Evolutionary conservation across 345 rosid species (phyloP), one percentile per base, ranked within the genome.

Genomic region (Populus simonii): DNA sequence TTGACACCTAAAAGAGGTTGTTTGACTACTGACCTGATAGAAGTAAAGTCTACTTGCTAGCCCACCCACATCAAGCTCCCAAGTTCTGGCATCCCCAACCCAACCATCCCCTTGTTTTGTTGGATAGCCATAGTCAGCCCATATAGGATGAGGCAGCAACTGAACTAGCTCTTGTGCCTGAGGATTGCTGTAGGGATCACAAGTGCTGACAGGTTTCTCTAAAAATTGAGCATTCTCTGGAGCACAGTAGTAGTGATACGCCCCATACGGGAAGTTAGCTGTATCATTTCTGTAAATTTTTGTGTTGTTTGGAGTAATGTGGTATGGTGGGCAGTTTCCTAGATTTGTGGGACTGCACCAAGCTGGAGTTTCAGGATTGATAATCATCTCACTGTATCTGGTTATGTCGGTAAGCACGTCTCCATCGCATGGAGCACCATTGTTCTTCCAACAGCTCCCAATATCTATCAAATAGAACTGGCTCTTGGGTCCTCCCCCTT

Each of bases 361-460:
- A 11, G 84, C 72, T 11, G 68, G 68, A 53, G 79, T 82, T 51
- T 76, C 79, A 36, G 84, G 84, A 71, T 82, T 82, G 68, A 82
- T 82, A 49, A 82, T 82, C 84, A 82, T 82, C 73, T 82, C 84
- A 22, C 76, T 69, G 73, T 82, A 82, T 74, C 84, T 70, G 13
- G 84, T 82, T 57, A 82, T 78, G 67, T 82, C 84, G 31, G 84
- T 82, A 18, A 78, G 76, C 39, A 82, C 81, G 74, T 78, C 69
- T 53, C 84, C 84, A 23, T 82, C 76, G 16, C 84, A 82, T 27
- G 84, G 79, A 62, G 36, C 67, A 2, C 84, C 84, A 63, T 78
- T 74, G 70, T 82, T 82, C 81, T 82, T 82, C 84, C 84, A 82
- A 73, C 84, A 82, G 84, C 84, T 82, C 18, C 84, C 84, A 5